Conservation (phyloP, 306 rosid species). For the Cicer pinnatifidum region DNA sequence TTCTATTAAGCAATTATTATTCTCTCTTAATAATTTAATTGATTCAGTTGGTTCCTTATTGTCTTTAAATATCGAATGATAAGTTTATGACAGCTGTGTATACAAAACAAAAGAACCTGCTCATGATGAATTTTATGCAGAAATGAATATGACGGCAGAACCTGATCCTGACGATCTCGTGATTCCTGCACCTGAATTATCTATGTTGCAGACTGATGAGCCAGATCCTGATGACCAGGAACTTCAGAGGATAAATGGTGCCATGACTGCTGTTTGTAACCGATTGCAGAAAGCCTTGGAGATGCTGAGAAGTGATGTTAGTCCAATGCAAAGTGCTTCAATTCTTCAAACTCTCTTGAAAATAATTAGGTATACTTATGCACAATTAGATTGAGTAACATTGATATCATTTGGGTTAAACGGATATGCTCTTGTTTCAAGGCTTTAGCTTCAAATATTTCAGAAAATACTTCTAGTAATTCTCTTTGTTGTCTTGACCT, state of each 20-base stretch:
- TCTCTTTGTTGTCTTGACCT: constrained; percentile 17
- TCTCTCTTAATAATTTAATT: constrained; percentile 18
- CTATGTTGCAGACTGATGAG: constrained; percentile 62
- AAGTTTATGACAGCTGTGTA: constrained; percentile 40
- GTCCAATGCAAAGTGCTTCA: constrained; percentile 55
- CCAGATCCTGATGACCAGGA: constrained; percentile 91
- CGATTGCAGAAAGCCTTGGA: constrained; percentile 68
- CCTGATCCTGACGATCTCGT: constrained; percentile 60
- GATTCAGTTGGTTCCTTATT: constrained; percentile 39
- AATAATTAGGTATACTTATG: constrained; percentile 67
- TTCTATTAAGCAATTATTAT: neutral
- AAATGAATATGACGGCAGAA: constrained; percentile 48
- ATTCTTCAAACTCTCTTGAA: constrained; percentile 74
- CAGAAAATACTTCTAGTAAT: constrained; percentile 8
- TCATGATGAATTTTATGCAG: constrained; percentile 48
- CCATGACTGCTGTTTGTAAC: constrained; percentile 61
- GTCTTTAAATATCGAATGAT: constrained; percentile 29
- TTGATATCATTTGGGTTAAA: constrained; percentile 19
- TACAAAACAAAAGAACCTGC: constrained; percentile 38
- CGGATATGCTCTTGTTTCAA: constrained; percentile 22
- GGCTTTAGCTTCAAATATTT: constrained; percentile 23
- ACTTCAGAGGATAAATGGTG: constrained; percentile 74
- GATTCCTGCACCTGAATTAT: constrained; percentile 48
- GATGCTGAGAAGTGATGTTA: constrained; percentile 65
- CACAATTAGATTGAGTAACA: constrained; percentile 9